phyloP scores from a whole-genome alignment of 2,329 filamentous ascomycete genomes.

The Clarireedia homoeocarpa region DNA sequence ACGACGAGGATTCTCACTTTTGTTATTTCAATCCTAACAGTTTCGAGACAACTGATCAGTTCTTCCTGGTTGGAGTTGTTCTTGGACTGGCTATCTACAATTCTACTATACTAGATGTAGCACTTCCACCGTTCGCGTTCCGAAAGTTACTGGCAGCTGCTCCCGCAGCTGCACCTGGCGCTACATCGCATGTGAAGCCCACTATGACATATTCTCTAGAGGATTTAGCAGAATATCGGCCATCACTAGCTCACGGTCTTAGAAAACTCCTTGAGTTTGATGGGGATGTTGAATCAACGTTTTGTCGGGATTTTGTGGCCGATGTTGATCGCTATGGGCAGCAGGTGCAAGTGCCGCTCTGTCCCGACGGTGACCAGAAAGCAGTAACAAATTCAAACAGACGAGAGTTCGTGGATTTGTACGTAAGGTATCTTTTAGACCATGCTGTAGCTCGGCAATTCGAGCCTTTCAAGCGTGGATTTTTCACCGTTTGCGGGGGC shows the following conservation, averaged over 20 bases:
- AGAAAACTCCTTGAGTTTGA: conserved; percentile 73
- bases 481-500: conserved; percentile 84
- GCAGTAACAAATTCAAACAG: conserved; percentile 79
- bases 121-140: conserved; percentile 82
- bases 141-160: conserved; percentile 76
- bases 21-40: conserved; percentile 92
- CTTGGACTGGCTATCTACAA: conserved; percentile 91
- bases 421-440: conserved; percentile 74
- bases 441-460: conserved; percentile 73
- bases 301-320: conserved; percentile 74
- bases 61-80: conserved; percentile 80
- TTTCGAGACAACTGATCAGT: conserved; percentile 87
- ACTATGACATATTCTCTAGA: conserved; percentile 68
- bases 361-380: conserved; percentile 62
- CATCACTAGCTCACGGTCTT: conserved; percentile 66
- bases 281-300: conserved; percentile 72
- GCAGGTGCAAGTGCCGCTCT: conserved; percentile 59
- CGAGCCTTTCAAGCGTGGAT: conserved; percentile 88
- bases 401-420: conserved; percentile 78
- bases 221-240: conserved; percentile 76
- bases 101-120: conserved; percentile 83
- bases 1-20: conserved; percentile 82
- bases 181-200: conserved; percentile 48
- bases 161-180: conserved; percentile 49
- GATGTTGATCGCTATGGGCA: conserved; percentile 72